Conservation (phyloP, 2,329 filamentous ascomycete genomes). For the Akanthomyces dipterigenus region DNA sequence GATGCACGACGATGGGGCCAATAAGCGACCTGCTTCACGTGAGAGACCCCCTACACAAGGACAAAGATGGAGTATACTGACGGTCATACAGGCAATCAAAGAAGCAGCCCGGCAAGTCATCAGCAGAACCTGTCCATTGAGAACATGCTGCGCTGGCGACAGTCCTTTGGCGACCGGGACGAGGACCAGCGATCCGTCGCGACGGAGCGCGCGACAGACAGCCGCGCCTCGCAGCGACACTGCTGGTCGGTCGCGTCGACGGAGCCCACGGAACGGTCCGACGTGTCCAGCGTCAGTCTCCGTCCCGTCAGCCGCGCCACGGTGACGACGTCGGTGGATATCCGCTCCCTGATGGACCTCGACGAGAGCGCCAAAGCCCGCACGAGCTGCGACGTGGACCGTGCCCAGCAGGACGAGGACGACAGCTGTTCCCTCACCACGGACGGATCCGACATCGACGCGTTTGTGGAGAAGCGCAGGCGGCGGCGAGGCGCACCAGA, state of each 20-base stretch:
- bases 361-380: neutral
- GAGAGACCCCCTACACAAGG: neutral
- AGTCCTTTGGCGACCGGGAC: neutral
- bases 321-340: conserved; percentile 38
- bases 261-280: conserved; percentile 30
- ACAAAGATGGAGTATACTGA: neutral
- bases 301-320: conserved; percentile 38
- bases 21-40: neutral
- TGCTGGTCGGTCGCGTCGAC: conserved; percentile 38
- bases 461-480: conserved; percentile 18
- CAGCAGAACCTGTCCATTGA: neutral
- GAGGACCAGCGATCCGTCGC: neutral
- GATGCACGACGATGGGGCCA: neutral
- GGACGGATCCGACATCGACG: conserved; percentile 24
- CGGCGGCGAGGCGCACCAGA: conserved; percentile 11
- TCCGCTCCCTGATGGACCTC: conserved; percentile 14
- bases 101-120: neutral
- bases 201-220: neutral
- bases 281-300: conserved; percentile 33
- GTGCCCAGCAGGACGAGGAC: neutral
- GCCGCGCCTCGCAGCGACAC: conserved; percentile 16
- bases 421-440: conserved; percentile 15
- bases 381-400: neutral
- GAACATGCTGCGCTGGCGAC: conserved; percentile 2
- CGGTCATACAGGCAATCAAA: neutral